Percentiles rank a stretch among this genome's conserved stretches.
Conservation (phyloP, 2,329 filamentous ascomycete genomes). For the Ceratocystis harringtonii region DNA sequence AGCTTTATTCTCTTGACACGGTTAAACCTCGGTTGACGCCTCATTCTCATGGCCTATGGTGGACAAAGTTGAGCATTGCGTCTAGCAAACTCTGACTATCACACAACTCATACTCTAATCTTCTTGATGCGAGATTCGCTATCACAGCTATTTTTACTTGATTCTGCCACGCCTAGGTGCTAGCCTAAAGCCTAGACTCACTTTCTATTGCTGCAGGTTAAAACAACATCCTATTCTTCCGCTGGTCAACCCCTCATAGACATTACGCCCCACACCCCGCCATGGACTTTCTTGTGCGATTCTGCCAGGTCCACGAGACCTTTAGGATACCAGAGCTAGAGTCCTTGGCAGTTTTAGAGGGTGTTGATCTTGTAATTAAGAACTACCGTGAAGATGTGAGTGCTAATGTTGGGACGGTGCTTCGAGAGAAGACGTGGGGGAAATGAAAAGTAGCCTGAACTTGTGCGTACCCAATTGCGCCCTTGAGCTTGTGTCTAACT, state of each 20-base stretch:
- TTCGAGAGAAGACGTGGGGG: too few relatives aligned
- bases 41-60: not conserved
- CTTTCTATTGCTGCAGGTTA: too few relatives aligned
- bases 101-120: not conserved
- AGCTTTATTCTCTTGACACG: not conserved
- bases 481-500: constrained; percentile 19
- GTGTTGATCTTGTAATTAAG: constrained; percentile 55
- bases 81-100: not conserved
- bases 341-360: constrained; percentile 56
- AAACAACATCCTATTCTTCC: too few relatives aligned
- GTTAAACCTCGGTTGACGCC: not conserved
- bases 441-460: too few relatives aligned
- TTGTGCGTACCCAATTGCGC: not conserved
- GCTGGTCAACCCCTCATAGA: too few relatives aligned
- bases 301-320: constrained; percentile 79
- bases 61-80: not conserved
- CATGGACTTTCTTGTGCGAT: constrained; percentile 75
- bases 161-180: not conserved
- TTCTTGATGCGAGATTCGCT: not conserved
- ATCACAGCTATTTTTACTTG: not conserved
- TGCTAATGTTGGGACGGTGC: constrained; percentile 12
- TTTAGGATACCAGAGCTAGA: constrained; percentile 77
- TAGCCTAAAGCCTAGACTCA: too few relatives aligned
- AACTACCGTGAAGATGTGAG: constrained; percentile 60
- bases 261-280: not conserved